Base-by-base conservation (phyloP, 805 yeast genomes). In the Suhomyces faveliae region DNA sequence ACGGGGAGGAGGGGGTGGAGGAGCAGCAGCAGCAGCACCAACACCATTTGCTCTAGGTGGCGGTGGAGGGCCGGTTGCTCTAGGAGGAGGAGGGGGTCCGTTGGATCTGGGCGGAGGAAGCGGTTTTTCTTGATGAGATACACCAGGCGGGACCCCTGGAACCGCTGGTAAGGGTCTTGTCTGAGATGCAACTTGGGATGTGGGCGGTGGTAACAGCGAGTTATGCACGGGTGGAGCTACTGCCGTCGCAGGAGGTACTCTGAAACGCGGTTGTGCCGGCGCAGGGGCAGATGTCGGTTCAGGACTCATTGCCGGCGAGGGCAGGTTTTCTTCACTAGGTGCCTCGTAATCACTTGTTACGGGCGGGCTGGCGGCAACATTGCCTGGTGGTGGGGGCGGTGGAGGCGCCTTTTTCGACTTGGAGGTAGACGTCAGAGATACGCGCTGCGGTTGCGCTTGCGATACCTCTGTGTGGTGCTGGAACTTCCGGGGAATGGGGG, bases 401-500 rank as follows among this genome's bases (percentile, higher is more conserved):
- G 77, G 75, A 6, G 76, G 76, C 1, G 71, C 70, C 54, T 66
- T 68, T 42, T 63, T 67, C 8, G 47, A 47, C 40, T 54, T 62
- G n/a, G 46, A 25, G 6, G 51, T 43, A 15, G 53, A 43, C 20
- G 60, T 42, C 5, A 19, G 11, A 51, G 42, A n/a, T 17, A 17
- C 71, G 5, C 61, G 57, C 12, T 74, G 68, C 21, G 71, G 71
- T 43, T 53, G 61, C 21, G 71, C 71, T 43, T 53, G 61, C 29
- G 44, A 48, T 51, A 15, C 60, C 35, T 21, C 58, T 24, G 50
- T 48, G 51, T 54, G 51, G 30, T 60, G 56, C 50, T 78, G 83
- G 47, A 66, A 73, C 54, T 74, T 78, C 53, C 92, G 74, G 3
- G 94, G 95, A 44, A 88, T 71, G 12, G 96, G 96, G 4, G 95